phyloP scores from a whole-genome alignment of 2,329 filamentous ascomycete species.

The Alternaria conjuncta region DNA sequence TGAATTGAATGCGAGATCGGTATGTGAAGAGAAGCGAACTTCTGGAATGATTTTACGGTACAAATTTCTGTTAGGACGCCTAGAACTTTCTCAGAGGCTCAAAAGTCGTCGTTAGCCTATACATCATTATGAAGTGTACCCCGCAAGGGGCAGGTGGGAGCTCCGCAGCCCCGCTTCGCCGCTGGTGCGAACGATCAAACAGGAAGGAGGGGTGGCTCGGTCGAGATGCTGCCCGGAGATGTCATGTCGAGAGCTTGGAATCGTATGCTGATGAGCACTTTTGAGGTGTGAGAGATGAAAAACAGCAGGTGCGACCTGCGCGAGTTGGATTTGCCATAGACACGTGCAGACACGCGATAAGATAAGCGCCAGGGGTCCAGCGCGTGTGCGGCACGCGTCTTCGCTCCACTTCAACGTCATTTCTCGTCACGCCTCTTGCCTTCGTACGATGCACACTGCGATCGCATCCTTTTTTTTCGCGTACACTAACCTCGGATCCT shows the following conservation, averaged over 20 bases:
- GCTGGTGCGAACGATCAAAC: conserved; percentile 20
- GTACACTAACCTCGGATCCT: not conserved
- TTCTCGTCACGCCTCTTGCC: not conserved
- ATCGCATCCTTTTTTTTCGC: not conserved
- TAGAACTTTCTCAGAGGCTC: not conserved
- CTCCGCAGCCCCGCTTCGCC: conserved; percentile 28
- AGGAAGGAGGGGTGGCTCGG: conserved; percentile 11
- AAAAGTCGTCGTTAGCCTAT: not conserved
- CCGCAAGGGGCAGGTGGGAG: conserved; percentile 24
- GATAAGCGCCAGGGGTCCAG: not conserved
- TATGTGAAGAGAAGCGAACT: not conserved
- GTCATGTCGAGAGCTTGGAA: not conserved
- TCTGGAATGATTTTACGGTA: not conserved
- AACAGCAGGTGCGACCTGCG: not conserved
- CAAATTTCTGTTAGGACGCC: not conserved
- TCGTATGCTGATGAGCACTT: not conserved
- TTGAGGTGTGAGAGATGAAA: not conserved
- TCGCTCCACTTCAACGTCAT: not conserved
- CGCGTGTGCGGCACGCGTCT: not conserved
- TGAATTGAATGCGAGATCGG: not conserved
- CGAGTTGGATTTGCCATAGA: not conserved
- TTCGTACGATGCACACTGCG: not conserved
- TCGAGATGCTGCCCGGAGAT: not conserved
- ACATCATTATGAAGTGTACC: conserved; percentile 17
- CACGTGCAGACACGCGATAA: not conserved